phyloP scores from a whole-genome alignment of 225 moss, liverwort and hornwort species.

The Pseudoscleropodium purum region DNA sequence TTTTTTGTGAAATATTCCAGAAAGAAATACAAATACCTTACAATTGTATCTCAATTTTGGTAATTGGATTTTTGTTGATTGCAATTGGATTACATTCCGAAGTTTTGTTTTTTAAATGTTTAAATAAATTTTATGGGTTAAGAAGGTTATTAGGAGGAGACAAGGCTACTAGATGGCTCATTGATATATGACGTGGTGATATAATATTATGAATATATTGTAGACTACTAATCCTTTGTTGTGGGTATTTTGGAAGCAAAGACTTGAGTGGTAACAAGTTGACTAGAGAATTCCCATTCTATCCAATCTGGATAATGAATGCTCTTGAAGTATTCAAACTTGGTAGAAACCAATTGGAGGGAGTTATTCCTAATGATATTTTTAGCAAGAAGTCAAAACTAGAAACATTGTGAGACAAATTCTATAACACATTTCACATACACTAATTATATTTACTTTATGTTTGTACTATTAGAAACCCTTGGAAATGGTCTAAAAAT shows the following conservation, averaged over 20 bases:
- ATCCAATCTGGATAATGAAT: rapidly evolving
- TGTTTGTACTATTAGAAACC: not conserved
- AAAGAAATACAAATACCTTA: not conserved
- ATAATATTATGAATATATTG: not conserved
- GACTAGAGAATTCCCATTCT: rapidly evolving
- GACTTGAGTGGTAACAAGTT: not conserved
- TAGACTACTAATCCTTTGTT: not conserved
- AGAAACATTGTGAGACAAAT: not conserved
- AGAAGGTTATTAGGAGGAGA: rapidly evolving
- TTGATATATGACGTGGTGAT: not conserved
- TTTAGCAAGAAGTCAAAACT: not conserved
- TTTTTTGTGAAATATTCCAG: rapidly evolving
- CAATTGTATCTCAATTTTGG: too few species aligned
- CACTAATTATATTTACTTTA: not conserved
- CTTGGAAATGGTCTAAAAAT: not conserved
- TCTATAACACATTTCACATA: rapidly evolving
- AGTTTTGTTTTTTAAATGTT: not conserved
- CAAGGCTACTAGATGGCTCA: rapidly evolving
- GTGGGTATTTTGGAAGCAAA: not conserved
- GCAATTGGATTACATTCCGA: not conserved
- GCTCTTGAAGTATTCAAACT: not conserved
- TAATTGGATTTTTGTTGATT: not conserved
- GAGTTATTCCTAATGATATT: not conserved
- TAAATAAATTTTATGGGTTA: not conserved
- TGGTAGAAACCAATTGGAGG: not conserved